A percentile compares a stretch with the other conserved stretches of the same genome.
Evolutionary conservation across 305 asterid genomes (phyloP).

Genomic region (Solanum hybrid): DNA sequence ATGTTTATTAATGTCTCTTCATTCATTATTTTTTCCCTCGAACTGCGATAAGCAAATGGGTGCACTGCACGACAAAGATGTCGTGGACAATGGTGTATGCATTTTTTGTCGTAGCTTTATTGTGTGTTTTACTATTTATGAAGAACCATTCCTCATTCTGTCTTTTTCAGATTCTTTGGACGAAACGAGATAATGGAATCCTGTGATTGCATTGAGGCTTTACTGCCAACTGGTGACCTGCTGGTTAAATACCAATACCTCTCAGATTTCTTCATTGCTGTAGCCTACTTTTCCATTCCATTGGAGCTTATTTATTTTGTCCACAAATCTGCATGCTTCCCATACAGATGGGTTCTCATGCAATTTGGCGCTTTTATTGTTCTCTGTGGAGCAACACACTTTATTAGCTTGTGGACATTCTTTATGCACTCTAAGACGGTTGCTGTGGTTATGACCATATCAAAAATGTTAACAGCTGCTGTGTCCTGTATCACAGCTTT

Average conservation of each 20-base stretch:
- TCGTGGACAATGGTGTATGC: not conserved
- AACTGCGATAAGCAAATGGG: not conserved
- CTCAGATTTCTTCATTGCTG: slow-evolving; percentile 63
- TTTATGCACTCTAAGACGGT: slow-evolving; percentile 53
- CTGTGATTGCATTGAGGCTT: slow-evolving; percentile 62
- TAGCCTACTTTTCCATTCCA: slow-evolving; percentile 73
- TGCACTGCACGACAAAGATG: not conserved
- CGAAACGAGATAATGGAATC: slow-evolving; percentile 31
- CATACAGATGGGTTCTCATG: slow-evolving; percentile 69
- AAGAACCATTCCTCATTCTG: not conserved
- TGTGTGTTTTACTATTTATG: not conserved
- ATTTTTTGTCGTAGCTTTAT: not conserved
- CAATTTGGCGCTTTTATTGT: slow-evolving; percentile 69
- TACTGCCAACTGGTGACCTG: slow-evolving; percentile 58
- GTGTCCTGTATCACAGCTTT: slow-evolving; percentile 65
- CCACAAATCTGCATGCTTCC: slow-evolving; percentile 55
- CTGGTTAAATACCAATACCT: slow-evolving; percentile 58
- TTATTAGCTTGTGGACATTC: slow-evolving; percentile 59
- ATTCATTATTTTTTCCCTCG: not conserved
- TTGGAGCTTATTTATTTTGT: slow-evolving; percentile 68
- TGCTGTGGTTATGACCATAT: slow-evolving; percentile 52
- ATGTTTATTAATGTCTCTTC: not conserved
- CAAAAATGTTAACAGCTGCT: slow-evolving; percentile 56
- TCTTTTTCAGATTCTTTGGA: slow-evolving; percentile 20
- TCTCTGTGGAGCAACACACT: slow-evolving; percentile 76